Base-by-base conservation (phyloP, 371 early-diverging fungal genomes). In the Mucor lusitanicus region DNA sequence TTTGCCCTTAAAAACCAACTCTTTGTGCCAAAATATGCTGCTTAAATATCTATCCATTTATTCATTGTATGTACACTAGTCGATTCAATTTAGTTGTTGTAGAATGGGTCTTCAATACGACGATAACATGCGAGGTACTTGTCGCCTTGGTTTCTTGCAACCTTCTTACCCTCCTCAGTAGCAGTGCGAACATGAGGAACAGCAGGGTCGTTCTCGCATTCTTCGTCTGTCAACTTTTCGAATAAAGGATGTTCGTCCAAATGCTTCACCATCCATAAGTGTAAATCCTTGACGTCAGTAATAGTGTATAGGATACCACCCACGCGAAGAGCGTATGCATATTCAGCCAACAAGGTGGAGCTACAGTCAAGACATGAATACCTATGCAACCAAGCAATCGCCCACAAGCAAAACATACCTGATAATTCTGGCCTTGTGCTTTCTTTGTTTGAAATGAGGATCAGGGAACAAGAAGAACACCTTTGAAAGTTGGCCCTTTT, bases 391-490 rank as follows among this genome's bases (percentile, higher is more conserved):
- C 32, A 15, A 12, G 13, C 15, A 33, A 2, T 30, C 11, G 30
- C 30, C 37, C 15, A 19, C 0, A 11, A 40, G 3, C 7, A 25
- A 12, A 25, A 69, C 68, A 65, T 84, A 87, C 88, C 94, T 95
- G 67, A 99, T 94, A 68, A 99, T 98, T 59, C 99, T 87, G 1
- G 96, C 97, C 87, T 99, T 99, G 83, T 99, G 99, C 84, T 99
- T 99, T 79, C 94, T 90, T 76, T 96, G 98, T 79, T 99, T 99
- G 80, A 99, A 99, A 75, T 99, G 99, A 27, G 99, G 99, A 82
- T 99, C 99, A 56, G 98, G 96, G 72, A 95, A 95, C 71, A 99
- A 87, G 78, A 99, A 96, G 77, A 99, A 99, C 76, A 99, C 88
- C 82, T 99, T 99, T 39, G 92, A 87, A 46, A 99, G 85, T 89